Base-by-base conservation (phyloP, 139 green algal genomes). In the Ettlia oleoabundans region DNA sequence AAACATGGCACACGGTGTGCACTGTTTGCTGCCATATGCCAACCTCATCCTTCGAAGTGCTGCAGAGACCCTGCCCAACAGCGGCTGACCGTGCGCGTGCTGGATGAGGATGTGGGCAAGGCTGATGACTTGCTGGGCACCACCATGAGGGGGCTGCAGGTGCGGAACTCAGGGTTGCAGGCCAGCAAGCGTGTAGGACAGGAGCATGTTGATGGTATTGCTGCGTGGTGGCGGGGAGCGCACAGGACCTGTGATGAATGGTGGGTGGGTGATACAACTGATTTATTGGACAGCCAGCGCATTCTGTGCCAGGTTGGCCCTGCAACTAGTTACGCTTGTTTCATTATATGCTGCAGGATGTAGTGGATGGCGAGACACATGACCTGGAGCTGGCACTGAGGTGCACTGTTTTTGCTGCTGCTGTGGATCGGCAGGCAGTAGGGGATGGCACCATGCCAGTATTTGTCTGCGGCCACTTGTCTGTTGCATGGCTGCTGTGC, bases 41-140 rank as follows among this genome's bases (percentile, higher is more conserved):
- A 33, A 35, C 38, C 37, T 1, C 66, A 19, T 52, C 37, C 22
- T 21, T 24, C 18, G 28, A 8, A 21, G 3, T 72, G 32, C 0
- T 28, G 58, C 75, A 81, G 75, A 28, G 75, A 81, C 75, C 58
- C 13, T 3, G 53, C 38, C 38, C 58, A 6, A n/a, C 75, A 81
- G 75, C 75, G 75, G 2, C 75, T 81, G 75, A 58, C 62, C 13
- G 35, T 81, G 58, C 62, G 62, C 18, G 75, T 81, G 75, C 58
- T 72, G 75, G 75, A 81, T 19, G 58, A n/a, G 9, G 75, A 81
- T 30, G 30, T 58, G 13, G 75, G 75, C 58, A 81, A 81, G 58
- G 18, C 58, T 1, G 75, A 81, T 55, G 75, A 81, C 75, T 58
- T 81, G 3, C 58, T 81, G 40, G 75, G 75, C 38, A 61, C 15